These are phyloP conservation scores for Centaurea solstitialis DNA, from an alignment of 129 eudicot species.

Conservation along the genomic window DNA sequence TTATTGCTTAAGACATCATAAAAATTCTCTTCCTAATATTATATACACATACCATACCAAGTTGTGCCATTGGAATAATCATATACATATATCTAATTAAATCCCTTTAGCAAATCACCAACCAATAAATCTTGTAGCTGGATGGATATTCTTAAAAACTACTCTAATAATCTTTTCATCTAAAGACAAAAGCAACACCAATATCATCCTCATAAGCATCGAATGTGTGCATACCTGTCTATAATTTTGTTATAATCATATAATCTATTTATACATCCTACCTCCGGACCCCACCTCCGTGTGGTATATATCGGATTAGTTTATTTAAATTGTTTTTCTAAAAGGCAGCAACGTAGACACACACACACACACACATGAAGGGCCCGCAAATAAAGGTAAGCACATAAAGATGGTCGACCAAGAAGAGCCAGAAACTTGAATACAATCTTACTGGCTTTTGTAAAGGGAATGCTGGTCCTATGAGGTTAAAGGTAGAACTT, in stretches of 20 bases:
- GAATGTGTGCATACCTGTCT: slow-evolving; percentile 29
- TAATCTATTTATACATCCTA: not conserved
- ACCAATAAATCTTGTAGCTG: slow-evolving; percentile 27
- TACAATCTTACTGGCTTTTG: slow-evolving; percentile 15
- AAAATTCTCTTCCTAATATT: slow-evolving; percentile 14
- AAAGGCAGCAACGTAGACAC: not conserved
- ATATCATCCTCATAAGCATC: slow-evolving; percentile 31
- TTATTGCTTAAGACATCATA: not conserved
- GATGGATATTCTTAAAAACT: slow-evolving; percentile 36
- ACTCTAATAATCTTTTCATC: slow-evolving; percentile 24
- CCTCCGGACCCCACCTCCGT: not conserved
- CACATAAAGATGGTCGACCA: slow-evolving; percentile 17
- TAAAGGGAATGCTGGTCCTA: slow-evolving; percentile 24
- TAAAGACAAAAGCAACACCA: slow-evolving; percentile 26
- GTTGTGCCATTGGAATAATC: slow-evolving; percentile 28
- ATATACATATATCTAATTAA: not conserved
- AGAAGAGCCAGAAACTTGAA: slow-evolving; percentile 24
- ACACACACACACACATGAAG: not conserved
- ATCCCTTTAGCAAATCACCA: slow-evolving; percentile 24
- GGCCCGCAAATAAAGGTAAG: slow-evolving; percentile 8
- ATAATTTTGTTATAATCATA: not conserved
- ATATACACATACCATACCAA: slow-evolving; percentile 10
- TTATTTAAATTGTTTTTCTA: not conserved
- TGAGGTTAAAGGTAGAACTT: slow-evolving; percentile 19
- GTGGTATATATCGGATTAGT: not conserved